Conservation (phyloP, 768 basidiomycete genomes). For the Boletus vinaceobasis region DNA sequence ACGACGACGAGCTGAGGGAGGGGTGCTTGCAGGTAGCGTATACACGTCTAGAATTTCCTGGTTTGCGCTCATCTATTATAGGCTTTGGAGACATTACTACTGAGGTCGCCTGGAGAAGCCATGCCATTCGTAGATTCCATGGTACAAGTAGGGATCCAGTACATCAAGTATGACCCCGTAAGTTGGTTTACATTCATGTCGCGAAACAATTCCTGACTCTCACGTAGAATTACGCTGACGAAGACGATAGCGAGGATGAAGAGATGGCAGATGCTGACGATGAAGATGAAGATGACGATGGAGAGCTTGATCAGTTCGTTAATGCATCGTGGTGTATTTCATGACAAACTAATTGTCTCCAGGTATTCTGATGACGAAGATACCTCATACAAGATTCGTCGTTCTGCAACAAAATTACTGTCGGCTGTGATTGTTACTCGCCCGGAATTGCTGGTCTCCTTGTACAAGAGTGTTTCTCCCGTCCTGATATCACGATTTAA, state of each 20-base stretch:
- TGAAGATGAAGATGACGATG: constrained; percentile 83
- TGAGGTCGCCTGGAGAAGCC: constrained; percentile 82
- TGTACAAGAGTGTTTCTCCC: constrained; percentile 85
- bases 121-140: constrained; percentile 68
- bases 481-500: constrained; percentile 87
- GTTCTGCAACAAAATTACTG: constrained; percentile 88
- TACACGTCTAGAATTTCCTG: background rate
- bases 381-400: constrained; percentile 94
- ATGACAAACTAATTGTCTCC: constrained; percentile 1
- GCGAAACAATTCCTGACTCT: constrained; percentile 5
- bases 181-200: background rate
- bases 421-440: constrained; percentile 84
- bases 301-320: constrained; percentile 72
- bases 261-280: constrained; percentile 59
- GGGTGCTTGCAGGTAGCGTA: constrained; percentile 64
- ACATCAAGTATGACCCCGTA: constrained; percentile 93
- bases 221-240: constrained; percentile 74
- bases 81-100: constrained; percentile 82
- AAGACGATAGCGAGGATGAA: constrained; percentile 61
- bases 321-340: background rate
- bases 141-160: constrained; percentile 65
- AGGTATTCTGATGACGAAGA: constrained; percentile 99
- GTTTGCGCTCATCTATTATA: constrained; percentile 8
- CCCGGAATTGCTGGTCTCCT: constrained; percentile 73
- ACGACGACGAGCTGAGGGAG: constrained; percentile 84